Percentiles rank a stretch among this genome's conserved stretches.
Evolutionary conservation across 1,284 basidiomycete genomes (phyloP).

Genomic region (Xerocomus cyaneibrunnescens): DNA sequence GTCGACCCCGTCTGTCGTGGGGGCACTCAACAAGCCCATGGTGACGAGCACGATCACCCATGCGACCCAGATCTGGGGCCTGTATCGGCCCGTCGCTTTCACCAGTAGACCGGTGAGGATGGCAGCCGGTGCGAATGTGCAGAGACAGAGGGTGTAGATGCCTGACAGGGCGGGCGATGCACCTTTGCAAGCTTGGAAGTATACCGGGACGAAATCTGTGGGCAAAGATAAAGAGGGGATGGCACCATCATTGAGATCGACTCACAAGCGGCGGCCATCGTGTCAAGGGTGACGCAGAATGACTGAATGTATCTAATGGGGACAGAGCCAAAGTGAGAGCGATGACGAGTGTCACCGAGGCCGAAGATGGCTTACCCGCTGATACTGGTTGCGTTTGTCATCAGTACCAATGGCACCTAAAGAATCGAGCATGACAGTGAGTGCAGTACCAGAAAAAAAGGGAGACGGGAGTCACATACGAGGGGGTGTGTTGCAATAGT

Average conservation of each 20-base stretch:
- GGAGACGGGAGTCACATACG: conserved; percentile 2
- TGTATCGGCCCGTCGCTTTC: conserved; percentile 13
- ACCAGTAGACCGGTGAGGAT: conserved; percentile 12
- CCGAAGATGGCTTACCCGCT: conserved; percentile 14
- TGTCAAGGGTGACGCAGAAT: conserved; percentile 15
- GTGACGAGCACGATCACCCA: conserved; percentile 10
- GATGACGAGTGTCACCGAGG: background rate
- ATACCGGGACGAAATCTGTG: conserved; percentile 21
- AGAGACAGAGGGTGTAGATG: conserved; percentile 15
- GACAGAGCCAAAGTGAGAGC: background rate
- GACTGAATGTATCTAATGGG: conserved; percentile 19
- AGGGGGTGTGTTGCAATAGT: conserved; percentile 16
- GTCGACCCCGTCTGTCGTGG: background rate
- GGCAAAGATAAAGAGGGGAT: background rate
- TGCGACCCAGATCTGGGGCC: conserved; percentile 17
- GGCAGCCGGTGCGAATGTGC: conserved; percentile 11
- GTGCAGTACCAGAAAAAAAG: background rate
- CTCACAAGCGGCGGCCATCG: conserved; percentile 14
- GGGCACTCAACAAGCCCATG: conserved; percentile 12
- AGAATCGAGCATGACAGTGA: background rate
- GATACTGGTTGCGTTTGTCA: conserved; percentile 14
- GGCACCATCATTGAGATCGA: background rate
- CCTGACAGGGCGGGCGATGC: conserved; percentile 15
- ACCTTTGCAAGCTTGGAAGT: conserved; percentile 21
- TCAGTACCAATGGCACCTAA: conserved; percentile 16